Percentiles rank a stretch among this genome's conserved stretches.
Evolutionary conservation across 2,329 filamentous ascomycete species (phyloP).

Genomic region (Clonostachys rhizophaga): DNA sequence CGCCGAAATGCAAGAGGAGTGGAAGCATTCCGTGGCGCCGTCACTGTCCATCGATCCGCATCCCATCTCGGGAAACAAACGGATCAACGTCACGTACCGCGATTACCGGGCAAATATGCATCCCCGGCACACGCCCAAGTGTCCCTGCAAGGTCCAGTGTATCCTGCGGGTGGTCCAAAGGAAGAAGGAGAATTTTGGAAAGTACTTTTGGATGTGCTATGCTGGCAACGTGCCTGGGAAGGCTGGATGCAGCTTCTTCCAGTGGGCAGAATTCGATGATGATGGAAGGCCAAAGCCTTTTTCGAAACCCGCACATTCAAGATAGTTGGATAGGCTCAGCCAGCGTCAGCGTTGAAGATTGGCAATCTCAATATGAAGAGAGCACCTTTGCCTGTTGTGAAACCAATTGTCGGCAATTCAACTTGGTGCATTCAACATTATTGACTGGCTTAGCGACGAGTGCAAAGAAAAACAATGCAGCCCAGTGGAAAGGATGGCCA

Average conservation of each 20-base stretch:
- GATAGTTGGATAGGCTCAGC: no score
- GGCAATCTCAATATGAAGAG: no score
- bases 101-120: conserved; percentile 76
- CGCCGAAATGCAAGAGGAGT: conserved; percentile 94
- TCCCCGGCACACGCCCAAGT: conserved; percentile 73
- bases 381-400: no score
- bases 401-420: no score
- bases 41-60: conserved; percentile 78
- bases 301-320: no score
- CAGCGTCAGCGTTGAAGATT: no score
- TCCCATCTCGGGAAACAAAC: conserved; percentile 70
- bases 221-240: conserved; percentile 65
- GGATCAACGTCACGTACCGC: conserved; percentile 93
- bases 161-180: conserved; percentile 75
- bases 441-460: no score
- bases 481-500: no score
- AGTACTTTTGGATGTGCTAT: conserved; percentile 95
- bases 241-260: conserved; percentile 70
- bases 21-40: conserved; percentile 85
- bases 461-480: no score
- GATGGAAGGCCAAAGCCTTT: conserved; percentile 64
- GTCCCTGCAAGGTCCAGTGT: conserved; percentile 65
- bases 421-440: no score
- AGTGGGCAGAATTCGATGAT: conserved; percentile 83
- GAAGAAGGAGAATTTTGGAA: conserved; percentile 70